phyloP scores from a whole-genome alignment of 1,284 basidiomycete species.

The Naganishia liquefaciens region DNA sequence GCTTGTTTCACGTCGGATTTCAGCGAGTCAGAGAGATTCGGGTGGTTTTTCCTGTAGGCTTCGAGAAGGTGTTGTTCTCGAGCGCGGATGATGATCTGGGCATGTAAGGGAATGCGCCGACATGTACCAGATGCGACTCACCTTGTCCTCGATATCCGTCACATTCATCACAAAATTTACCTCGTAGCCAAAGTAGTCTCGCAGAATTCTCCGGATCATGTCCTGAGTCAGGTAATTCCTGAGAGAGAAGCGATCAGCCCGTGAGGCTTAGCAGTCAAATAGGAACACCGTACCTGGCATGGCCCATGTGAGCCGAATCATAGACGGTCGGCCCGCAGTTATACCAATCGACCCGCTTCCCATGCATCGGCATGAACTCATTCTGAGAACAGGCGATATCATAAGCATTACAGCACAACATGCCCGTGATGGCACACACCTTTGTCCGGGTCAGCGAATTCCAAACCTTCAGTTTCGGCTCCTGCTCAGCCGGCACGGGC shows the following conservation, averaged over 20 bases:
- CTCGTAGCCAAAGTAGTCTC: constrained; percentile 96
- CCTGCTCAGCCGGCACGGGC: constrained; percentile 41
- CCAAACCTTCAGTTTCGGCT: constrained; percentile 72
- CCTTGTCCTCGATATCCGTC: constrained; percentile 99
- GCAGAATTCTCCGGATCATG: constrained; percentile 85
- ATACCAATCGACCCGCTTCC: constrained; percentile 95
- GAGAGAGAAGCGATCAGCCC: constrained; percentile 35
- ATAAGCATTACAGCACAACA: neutral
- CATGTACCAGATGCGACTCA: constrained; percentile 56
- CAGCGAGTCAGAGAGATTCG: constrained; percentile 45
- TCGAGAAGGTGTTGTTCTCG: constrained; percentile 81
- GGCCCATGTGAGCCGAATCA: constrained; percentile 97
- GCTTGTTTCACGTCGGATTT: constrained; percentile 44
- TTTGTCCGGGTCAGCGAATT: constrained; percentile 93
- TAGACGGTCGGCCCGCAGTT: constrained; percentile 99
- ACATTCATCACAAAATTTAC: constrained; percentile 99
- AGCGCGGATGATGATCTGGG: constrained; percentile 83
- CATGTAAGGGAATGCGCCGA: neutral
- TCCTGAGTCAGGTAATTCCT: constrained; percentile 99
- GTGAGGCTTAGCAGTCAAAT: constrained; percentile 16
- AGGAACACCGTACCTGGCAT: constrained; percentile 72
- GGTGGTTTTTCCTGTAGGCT: constrained; percentile 56
- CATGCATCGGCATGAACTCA: constrained; percentile 77
- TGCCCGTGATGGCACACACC: constrained; percentile 55
- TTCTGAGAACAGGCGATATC: constrained; percentile 57